phyloP scores from a whole-genome alignment of 768 basidiomycete species.

The Lentinus brumalis region DNA sequence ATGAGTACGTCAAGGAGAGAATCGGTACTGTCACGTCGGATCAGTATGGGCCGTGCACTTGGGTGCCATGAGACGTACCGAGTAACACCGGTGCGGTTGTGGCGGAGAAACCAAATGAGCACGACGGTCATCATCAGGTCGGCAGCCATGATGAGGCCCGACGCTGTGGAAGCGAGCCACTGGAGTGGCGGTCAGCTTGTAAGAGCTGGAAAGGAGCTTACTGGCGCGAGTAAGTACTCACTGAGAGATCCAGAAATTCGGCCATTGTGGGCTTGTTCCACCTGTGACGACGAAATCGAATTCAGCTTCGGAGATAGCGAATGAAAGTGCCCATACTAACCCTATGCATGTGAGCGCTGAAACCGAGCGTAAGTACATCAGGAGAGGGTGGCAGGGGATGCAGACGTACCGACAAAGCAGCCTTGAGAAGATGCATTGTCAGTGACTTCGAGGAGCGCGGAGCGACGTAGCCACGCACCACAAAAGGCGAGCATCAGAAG shows the following conservation, averaged over 20 bases:
- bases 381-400: background rate
- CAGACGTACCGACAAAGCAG: background rate
- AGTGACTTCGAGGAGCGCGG: background rate
- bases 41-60: background rate
- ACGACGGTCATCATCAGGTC: conserved; percentile 7
- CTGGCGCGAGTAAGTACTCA: background rate
- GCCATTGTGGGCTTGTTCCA: background rate
- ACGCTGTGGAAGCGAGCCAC: conserved; percentile 2
- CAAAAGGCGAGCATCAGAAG: background rate
- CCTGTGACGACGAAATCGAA: background rate
- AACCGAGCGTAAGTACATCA: background rate
- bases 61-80: background rate
- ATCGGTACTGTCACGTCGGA: background rate
- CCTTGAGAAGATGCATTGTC: background rate
- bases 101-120: conserved; percentile 6
- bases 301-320: too few species aligned
- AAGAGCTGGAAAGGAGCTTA: background rate
- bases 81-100: background rate
- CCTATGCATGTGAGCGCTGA: background rate
- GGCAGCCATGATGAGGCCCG: background rate
- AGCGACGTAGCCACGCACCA: background rate
- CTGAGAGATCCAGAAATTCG: background rate
- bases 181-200: background rate
- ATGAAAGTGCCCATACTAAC: background rate
- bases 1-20: conserved; percentile 7